Percentiles rank a stretch among this genome's conserved stretches.
Conservation (phyloP, 306 rosid genomes). For the Castanopsis chinensis region DNA sequence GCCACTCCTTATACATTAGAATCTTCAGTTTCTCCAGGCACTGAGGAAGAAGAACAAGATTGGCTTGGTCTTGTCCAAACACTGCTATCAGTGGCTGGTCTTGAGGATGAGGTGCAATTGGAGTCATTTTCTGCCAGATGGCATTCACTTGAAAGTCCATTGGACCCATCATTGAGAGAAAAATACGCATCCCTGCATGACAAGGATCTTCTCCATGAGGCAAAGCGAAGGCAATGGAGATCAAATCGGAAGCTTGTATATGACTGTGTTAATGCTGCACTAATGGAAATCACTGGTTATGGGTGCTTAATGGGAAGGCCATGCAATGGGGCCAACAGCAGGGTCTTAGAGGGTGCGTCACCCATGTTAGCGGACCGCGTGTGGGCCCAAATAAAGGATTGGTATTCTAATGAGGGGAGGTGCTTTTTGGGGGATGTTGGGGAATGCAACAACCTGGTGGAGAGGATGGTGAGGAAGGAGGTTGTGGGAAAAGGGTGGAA, state of each 20-base stretch:
- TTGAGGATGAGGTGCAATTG: constrained; percentile 42
- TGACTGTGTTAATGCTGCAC: constrained; percentile 60
- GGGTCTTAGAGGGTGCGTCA: constrained; percentile 37
- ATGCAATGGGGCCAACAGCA: constrained; percentile 33
- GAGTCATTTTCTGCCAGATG: constrained; percentile 47
- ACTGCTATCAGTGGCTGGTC: constrained; percentile 63
- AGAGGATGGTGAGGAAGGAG: constrained; percentile 68
- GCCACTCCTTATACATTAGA: constrained; percentile 46
- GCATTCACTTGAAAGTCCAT: constrained; percentile 71
- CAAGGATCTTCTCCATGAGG: constrained; percentile 61
- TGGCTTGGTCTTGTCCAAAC: constrained; percentile 62
- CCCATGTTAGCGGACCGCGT: constrained; percentile 52
- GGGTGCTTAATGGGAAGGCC: constrained; percentile 32
- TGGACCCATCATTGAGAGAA: constrained; percentile 82
- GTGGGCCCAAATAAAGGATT: constrained; percentile 69
- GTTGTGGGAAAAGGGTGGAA: constrained; percentile 69
- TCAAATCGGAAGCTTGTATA: constrained; percentile 76
- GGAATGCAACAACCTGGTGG: constrained; percentile 72
- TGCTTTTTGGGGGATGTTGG: constrained; percentile 52
- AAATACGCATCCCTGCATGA: constrained; percentile 47
- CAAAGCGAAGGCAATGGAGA: constrained; percentile 65
- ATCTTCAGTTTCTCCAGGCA: constrained; percentile 47
- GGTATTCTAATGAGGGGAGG: constrained; percentile 52
- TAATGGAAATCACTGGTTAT: constrained; percentile 56
- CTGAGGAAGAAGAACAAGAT: constrained; percentile 58